These are phyloP conservation scores for Macroventuria anomochaeta DNA, from an alignment of 2,329 filamentous ascomycete genomes.

Conservation along the genomic window DNA sequence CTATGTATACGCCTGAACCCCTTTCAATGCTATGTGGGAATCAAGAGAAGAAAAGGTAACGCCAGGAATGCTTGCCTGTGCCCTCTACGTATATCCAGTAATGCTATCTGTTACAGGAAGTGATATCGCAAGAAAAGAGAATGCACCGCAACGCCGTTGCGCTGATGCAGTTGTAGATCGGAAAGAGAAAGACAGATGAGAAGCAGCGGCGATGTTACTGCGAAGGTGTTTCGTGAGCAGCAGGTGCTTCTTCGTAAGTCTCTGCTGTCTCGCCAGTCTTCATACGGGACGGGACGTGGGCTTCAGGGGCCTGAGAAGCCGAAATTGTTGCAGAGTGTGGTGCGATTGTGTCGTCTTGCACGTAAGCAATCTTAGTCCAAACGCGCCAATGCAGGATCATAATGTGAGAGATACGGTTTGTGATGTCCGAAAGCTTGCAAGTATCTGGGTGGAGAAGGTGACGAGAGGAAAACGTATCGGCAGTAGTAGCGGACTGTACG, in stretches of 20 bases:
- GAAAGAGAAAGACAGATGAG: not conserved
- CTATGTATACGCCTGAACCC: not conserved
- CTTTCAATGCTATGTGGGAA: not conserved
- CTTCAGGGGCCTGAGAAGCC: not conserved
- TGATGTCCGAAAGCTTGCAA: conserved; percentile 67
- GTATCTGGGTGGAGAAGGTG: conserved; percentile 22
- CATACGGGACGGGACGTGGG: not conserved
- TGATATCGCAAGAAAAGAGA: conserved; percentile 8
- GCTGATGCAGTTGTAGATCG: not conserved
- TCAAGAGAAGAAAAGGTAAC: not conserved
- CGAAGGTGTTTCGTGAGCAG: not conserved
- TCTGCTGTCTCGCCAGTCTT: conserved; percentile 9
- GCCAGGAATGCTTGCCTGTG: not conserved
- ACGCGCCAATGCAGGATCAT: conserved; percentile 88
- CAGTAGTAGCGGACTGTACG: conserved; percentile 29
- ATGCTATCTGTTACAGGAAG: conserved; percentile 11
- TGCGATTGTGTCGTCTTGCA: conserved; percentile 27
- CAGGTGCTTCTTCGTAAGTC: not conserved
- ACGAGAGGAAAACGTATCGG: conserved; percentile 30
- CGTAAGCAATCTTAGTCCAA: conserved; percentile 79
- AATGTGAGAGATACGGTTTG: conserved; percentile 80
- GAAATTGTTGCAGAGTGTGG: not conserved
- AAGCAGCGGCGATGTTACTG: not conserved
- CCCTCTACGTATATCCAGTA: not conserved
- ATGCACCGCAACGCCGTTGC: conserved; percentile 2